Evolutionary conservation across 805 yeast genomes (phyloP).

Genomic region (Candida berthetii): DNA sequence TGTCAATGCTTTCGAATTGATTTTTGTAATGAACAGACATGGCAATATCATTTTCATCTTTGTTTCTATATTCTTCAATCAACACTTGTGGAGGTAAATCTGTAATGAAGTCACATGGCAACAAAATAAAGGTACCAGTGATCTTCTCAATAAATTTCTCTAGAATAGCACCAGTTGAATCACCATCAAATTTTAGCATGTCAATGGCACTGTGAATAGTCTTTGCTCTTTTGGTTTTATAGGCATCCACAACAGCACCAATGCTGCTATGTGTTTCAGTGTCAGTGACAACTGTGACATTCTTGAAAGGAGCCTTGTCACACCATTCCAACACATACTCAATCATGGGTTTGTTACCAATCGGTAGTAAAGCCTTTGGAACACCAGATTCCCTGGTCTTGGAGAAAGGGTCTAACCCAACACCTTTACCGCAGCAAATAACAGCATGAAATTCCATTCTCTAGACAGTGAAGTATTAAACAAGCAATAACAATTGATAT

Average conservation of each 20-base stretch:
- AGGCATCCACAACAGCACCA: slow-evolving; percentile 40
- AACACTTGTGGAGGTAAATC: slow-evolving; percentile 87
- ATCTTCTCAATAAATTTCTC: slow-evolving; percentile 38
- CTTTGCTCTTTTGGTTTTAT: slow-evolving; percentile 33
- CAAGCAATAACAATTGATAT: too few relatives aligned
- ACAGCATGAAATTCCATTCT: slow-evolving; percentile 90
- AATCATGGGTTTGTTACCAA: slow-evolving; percentile 86
- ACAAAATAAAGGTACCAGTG: slow-evolving; percentile 57
- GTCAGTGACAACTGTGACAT: slow-evolving; percentile 58
- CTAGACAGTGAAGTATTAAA: too few relatives aligned
- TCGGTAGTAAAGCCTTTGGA: slow-evolving; percentile 82
- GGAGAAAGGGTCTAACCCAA: slow-evolving; percentile 65
- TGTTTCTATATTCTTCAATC: slow-evolving; percentile 76
- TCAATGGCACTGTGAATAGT: slow-evolving; percentile 29
- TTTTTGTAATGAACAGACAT: slow-evolving; percentile 75
- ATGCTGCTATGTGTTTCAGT: slow-evolving; percentile 41
- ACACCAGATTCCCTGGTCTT: slow-evolving; percentile 53
- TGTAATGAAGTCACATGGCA: slow-evolving; percentile 93
- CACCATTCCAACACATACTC: slow-evolving; percentile 92
- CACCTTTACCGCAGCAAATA: slow-evolving; percentile 84
- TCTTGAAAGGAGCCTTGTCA: slow-evolving; percentile 72
- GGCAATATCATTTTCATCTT: slow-evolving; percentile 62
- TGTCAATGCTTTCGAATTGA: slow-evolving; percentile 69
- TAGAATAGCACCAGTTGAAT: slow-evolving; percentile 59
- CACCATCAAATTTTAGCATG: slow-evolving; percentile 37